Evolutionary conservation across 2,329 filamentous ascomycete species (phyloP).

Genomic region (Epichloe scottii): DNA sequence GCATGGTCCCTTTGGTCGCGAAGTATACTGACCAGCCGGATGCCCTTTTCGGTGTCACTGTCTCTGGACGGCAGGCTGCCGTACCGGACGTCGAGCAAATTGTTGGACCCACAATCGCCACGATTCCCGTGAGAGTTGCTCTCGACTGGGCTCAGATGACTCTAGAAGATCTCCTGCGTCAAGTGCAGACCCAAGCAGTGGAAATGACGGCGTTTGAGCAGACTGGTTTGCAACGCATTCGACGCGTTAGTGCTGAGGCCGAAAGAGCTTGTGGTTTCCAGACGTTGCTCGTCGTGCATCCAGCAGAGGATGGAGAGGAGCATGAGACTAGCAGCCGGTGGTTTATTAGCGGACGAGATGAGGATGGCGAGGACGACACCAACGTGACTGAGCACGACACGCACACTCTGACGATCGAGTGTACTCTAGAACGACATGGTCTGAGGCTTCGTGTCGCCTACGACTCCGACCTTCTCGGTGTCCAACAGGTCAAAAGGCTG

Average conservation of each 20-base stretch:
- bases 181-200: conserved; percentile 9
- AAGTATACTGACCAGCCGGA: conserved; percentile 23
- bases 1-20: conserved; percentile 20
- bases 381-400: conserved; percentile 4
- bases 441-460: conserved; percentile 1
- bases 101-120: conserved; percentile 16
- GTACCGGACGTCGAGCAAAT: conserved; percentile 14
- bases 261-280: conserved; percentile 8
- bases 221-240: conserved; percentile 9
- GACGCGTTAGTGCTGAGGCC: conserved; percentile 3
- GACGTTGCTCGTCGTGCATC: conserved; percentile 10
- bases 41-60: conserved; percentile 13
- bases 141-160: conserved; percentile 15
- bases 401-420: conserved; percentile 1
- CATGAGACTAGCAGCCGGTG: background rate
- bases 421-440: background rate
- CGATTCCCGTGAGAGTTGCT: conserved; percentile 13
- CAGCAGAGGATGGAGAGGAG: conserved; percentile 1
- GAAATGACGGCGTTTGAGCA: conserved; percentile 9
- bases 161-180: conserved; percentile 28
- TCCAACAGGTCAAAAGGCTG: background rate
- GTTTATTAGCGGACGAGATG: background rate
- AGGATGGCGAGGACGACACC: conserved; percentile 2
- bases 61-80: conserved; percentile 13
- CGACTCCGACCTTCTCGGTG: background rate